Evolutionary conservation across 495 filamentous ascomycete species (phyloP).

Genomic region (Trypethelium eluteriae): DNA sequence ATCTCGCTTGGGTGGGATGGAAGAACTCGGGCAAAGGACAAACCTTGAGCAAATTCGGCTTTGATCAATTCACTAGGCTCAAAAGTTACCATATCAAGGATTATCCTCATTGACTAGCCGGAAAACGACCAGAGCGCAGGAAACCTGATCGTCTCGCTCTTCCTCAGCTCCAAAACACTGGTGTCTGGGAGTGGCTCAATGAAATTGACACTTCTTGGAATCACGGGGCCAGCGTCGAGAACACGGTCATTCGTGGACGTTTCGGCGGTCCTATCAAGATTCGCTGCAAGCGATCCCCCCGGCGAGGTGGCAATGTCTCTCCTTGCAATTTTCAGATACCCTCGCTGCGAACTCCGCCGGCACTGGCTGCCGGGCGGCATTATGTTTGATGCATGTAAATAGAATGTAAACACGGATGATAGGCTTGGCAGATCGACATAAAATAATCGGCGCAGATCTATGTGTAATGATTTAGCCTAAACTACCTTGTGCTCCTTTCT

Average conservation of each 20-base stretch:
- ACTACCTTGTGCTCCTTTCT: no score
- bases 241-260: slow-evolving; percentile 3
- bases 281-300: slow-evolving; percentile 4
- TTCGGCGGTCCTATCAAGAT: slow-evolving; percentile 10
- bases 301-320: background rate
- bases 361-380: slow-evolving; percentile 3
- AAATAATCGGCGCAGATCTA: no score
- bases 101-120: slow-evolving; percentile 53
- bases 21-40: slow-evolving; percentile 90
- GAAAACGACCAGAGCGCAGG: slow-evolving; percentile 14
- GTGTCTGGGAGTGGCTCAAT: slow-evolving; percentile 6
- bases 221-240: slow-evolving; percentile 6
- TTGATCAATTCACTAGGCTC: slow-evolving; percentile 89
- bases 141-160: background rate
- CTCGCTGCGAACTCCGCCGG: slow-evolving; percentile 1
- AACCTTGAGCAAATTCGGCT: slow-evolving; percentile 82
- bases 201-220: background rate
- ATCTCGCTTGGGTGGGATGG: slow-evolving; percentile 97
- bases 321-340: slow-evolving; percentile 11
- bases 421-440: no score
- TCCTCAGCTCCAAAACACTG: slow-evolving; percentile 1
- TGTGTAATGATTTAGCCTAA: no score
- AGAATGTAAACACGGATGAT: no score
- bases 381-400: background rate
- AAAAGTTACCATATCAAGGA: slow-evolving; percentile 95